Percentiles rank a stretch among this genome's conserved stretches.
phyloP scores from a whole-genome alignment of 1,139 yeast species.

The Debaryomyces robertsiae region DNA sequence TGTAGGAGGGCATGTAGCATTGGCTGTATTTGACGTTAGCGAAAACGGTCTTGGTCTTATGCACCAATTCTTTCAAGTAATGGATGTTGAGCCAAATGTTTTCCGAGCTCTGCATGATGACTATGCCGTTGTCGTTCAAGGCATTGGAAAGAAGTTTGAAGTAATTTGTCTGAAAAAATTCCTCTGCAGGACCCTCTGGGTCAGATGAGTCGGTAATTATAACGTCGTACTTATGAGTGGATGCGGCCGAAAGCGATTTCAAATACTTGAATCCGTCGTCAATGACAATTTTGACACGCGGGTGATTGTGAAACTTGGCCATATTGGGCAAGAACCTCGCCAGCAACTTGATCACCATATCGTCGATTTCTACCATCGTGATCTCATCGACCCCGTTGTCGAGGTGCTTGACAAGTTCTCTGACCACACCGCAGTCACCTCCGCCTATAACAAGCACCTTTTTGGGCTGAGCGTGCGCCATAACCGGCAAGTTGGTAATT shows the following conservation, averaged over 20 bases:
- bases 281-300: constrained; percentile 70
- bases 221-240: constrained; percentile 61
- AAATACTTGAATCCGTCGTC: constrained; percentile 90
- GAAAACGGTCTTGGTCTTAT: constrained; percentile 71
- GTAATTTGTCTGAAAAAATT: constrained; percentile 82
- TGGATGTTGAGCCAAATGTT: constrained; percentile 86
- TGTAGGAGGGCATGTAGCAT: constrained; percentile 91
- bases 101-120: constrained; percentile 91
- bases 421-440: constrained; percentile 90
- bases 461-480: constrained; percentile 73
- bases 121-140: constrained; percentile 70
- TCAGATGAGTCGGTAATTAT: constrained; percentile 95
- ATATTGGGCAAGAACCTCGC: constrained; percentile 76
- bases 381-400: constrained; percentile 60
- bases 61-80: constrained; percentile 60
- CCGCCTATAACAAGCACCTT: constrained; percentile 88
- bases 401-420: constrained; percentile 80
- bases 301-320: constrained; percentile 73
- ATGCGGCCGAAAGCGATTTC: constrained; percentile 34
- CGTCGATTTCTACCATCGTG: constrained; percentile 89
- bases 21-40: constrained; percentile 77
- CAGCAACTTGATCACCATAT: constrained; percentile 75
- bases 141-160: constrained; percentile 73
- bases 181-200: constrained; percentile 98
- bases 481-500: constrained; percentile 78